Percentiles rank a stretch among this genome's conserved stretches.
These are phyloP conservation scores for Neohortaea acidophila DNA, from an alignment of 495 filamentous ascomycete genomes.

Conservation along the genomic window DNA sequence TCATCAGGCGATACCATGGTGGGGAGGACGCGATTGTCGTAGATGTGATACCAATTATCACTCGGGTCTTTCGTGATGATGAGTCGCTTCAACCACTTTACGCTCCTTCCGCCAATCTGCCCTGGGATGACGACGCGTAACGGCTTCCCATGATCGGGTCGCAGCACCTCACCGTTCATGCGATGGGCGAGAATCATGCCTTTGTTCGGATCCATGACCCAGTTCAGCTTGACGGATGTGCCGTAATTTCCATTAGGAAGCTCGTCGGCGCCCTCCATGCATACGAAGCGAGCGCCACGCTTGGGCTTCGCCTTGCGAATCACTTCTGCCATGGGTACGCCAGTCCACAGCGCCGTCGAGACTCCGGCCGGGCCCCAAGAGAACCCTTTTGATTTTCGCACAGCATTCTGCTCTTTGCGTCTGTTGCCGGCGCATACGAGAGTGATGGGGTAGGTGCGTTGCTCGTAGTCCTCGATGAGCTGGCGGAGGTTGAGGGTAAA, in stretches of 20 bases:
- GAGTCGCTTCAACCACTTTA: slow-evolving; percentile 86
- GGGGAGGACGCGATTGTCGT: slow-evolving; percentile 84
- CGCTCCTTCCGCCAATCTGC: slow-evolving; percentile 85
- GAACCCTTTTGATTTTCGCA: slow-evolving; percentile 87
- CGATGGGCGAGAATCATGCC: slow-evolving; percentile 83
- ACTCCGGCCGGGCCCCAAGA: slow-evolving; percentile 88
- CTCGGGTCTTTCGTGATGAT: slow-evolving; percentile 66
- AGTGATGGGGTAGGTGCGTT: slow-evolving; percentile 76
- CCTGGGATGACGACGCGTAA: slow-evolving; percentile 76
- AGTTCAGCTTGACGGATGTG: slow-evolving; percentile 75
- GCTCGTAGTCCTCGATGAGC: slow-evolving; percentile 60
- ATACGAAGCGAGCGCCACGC: slow-evolving; percentile 66
- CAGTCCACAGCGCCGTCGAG: slow-evolving; percentile 83
- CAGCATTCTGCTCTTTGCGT: slow-evolving; percentile 85
- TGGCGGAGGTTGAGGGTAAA: slow-evolving; percentile 59
- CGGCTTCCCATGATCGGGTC: slow-evolving; percentile 80
- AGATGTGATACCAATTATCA: slow-evolving; percentile 94
- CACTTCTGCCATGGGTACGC: slow-evolving; percentile 60
- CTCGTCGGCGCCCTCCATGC: slow-evolving; percentile 41
- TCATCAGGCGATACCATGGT: slow-evolving; percentile 79
- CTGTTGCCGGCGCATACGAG: slow-evolving; percentile 90
- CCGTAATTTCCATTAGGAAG: slow-evolving; percentile 80
- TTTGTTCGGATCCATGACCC: slow-evolving; percentile 70
- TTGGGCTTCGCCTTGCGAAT: slow-evolving; percentile 52
- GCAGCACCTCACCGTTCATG: slow-evolving; percentile 80